Percentiles rank a stretch among this genome's conserved stretches.
phyloP scores from a whole-genome alignment of 371 early-diverging fungal species.

The Sanchytrium tribonematis region DNA sequence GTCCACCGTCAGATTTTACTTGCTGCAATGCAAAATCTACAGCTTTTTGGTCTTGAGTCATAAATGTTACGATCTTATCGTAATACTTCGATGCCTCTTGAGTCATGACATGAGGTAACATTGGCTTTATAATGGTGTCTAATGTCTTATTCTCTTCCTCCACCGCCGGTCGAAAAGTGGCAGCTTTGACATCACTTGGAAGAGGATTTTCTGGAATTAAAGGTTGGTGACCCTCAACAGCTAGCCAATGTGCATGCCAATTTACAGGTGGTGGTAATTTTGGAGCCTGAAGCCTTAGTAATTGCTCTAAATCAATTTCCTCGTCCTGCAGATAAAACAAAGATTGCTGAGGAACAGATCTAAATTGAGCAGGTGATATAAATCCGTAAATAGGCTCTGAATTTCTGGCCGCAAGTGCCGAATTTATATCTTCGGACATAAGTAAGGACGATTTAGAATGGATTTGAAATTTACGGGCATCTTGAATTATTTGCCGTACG shows the following conservation, averaged over 20 bases:
- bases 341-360: constrained; percentile 21
- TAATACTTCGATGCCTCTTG: constrained; percentile 89
- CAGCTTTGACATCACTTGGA: constrained; percentile 33
- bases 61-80: constrained; percentile 64
- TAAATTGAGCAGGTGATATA: constrained; percentile 37
- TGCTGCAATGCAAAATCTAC: constrained; percentile 56
- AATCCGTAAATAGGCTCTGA: constrained; percentile 82
- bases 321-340: constrained; percentile 88
- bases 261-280: constrained; percentile 60
- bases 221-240: constrained; percentile 97
- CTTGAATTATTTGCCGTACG: constrained; percentile 80
- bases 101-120: constrained; percentile 44
- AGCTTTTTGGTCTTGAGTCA: constrained; percentile 36
- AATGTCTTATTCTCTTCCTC: constrained; percentile 9
- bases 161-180: constrained; percentile 6
- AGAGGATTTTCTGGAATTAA: constrained; percentile 93
- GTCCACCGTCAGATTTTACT: constrained; percentile 60
- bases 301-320: constrained; percentile 77
- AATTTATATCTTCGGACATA: constrained; percentile 71
- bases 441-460: constrained; percentile 70
- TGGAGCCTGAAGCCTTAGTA: constrained; percentile 69
- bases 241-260: constrained; percentile 74
- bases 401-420: constrained; percentile 76
- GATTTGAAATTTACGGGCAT: constrained; percentile 92
- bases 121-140: constrained; percentile 17